Percentiles rank a stretch among this genome's conserved stretches.
phyloP scores from a whole-genome alignment of 1,284 basidiomycete genomes.

The Cryptococcus sp. region DNA sequence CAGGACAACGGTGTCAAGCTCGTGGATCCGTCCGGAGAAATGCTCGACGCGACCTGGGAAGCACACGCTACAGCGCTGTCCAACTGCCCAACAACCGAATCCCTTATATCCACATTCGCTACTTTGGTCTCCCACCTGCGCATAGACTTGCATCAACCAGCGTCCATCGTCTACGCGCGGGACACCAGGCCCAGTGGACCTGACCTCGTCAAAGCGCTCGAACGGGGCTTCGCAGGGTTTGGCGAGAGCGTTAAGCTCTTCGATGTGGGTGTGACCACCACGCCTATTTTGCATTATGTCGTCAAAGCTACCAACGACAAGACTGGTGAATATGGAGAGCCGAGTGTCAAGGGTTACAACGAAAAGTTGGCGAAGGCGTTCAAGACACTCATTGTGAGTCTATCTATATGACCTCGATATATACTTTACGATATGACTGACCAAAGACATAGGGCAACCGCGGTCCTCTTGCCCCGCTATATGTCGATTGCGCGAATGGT shows the following conservation, averaged over 20 bases:
- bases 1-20: conserved; percentile 99
- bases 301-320: conserved; percentile 78
- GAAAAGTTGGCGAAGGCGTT: conserved; percentile 83
- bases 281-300: conserved; percentile 94
- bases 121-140: conserved; percentile 66
- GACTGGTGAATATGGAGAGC: conserved; percentile 74
- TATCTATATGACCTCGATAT: background rate
- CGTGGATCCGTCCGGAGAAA: conserved; percentile 97
- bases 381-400: conserved; percentile 77
- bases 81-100: conserved; percentile 74
- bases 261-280: conserved; percentile 77
- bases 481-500: conserved; percentile 97
- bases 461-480: conserved; percentile 61
- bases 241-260: conserved; percentile 41
- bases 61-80: conserved; percentile 82
- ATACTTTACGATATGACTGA: background rate
- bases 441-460: conserved; percentile 58
- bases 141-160: conserved; percentile 77
- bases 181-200: conserved; percentile 91
- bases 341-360: conserved; percentile 84
- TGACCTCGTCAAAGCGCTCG: conserved; percentile 76
- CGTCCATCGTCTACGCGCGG: conserved; percentile 83
- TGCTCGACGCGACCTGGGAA: conserved; percentile 98
- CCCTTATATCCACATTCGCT: conserved; percentile 70
- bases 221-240: conserved; percentile 77